Conservation (phyloP, 2,329 filamentous ascomycete species). For the Fusarium tanahbumbuense region DNA sequence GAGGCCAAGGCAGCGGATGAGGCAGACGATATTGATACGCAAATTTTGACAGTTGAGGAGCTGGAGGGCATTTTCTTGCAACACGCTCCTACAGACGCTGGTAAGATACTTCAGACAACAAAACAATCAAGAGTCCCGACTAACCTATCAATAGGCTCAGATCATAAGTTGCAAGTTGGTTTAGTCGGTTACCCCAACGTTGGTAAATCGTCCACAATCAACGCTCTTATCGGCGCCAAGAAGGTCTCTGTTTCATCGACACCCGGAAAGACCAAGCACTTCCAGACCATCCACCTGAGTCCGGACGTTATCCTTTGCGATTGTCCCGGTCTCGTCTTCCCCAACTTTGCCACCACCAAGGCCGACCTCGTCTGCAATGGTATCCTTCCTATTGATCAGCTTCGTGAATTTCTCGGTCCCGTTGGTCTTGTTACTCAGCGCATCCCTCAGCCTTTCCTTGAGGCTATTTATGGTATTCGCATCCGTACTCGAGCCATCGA, state of each 20-base stretch:
- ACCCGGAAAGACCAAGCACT: constrained; percentile 98
- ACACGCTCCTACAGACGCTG: constrained; percentile 68
- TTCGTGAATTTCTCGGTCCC: constrained; percentile 92
- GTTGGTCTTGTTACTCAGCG: constrained; percentile 83
- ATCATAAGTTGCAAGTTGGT: constrained; percentile 84
- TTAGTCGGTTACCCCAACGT: constrained; percentile 98
- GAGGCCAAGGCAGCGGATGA: constrained; percentile 37
- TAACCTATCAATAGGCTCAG: constrained; percentile 53
- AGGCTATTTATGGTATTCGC: constrained; percentile 93
- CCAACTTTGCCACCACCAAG: constrained; percentile 97
- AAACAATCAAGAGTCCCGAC: not conserved
- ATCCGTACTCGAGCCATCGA: constrained; percentile 84
- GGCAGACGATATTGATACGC: constrained; percentile 68
- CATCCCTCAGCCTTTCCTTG: constrained; percentile 88
- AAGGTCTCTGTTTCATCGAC: constrained; percentile 98
- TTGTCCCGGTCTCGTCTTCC: constrained; percentile 98
- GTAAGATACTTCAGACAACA: constrained; percentile 52
- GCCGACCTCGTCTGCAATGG: constrained; percentile 96
- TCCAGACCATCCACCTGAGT: constrained; percentile 96
- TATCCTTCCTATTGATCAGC: constrained; percentile 94
- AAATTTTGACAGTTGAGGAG: constrained; percentile 93
- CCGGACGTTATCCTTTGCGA: constrained; percentile 92
- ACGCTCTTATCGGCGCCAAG: constrained; percentile 97
- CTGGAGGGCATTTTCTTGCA: constrained; percentile 88
- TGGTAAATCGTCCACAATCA: constrained; percentile 99